These are phyloP conservation scores for Glaciozyma martinii DNA, from an alignment of 768 basidiomycete species.

Conservation along the genomic window DNA sequence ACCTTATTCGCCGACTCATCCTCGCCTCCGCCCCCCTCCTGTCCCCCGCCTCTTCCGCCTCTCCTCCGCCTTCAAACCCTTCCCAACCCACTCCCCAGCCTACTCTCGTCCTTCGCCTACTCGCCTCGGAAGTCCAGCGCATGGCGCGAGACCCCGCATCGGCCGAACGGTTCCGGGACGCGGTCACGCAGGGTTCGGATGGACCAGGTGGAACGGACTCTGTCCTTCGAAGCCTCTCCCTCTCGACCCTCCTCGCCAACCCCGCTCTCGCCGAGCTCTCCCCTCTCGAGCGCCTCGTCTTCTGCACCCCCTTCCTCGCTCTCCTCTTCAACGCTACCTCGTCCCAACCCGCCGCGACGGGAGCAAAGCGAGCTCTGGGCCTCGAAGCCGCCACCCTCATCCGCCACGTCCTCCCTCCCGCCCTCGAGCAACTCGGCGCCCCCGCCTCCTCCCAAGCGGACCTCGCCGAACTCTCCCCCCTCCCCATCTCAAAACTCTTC, in stretches of 20 bases:
- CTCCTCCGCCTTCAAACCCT: slow-evolving; percentile 45
- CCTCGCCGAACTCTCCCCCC: slow-evolving; percentile 63
- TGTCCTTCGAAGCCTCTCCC: slow-evolving; percentile 70
- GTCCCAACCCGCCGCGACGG: slow-evolving; percentile 43
- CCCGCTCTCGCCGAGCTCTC: slow-evolving; percentile 52
- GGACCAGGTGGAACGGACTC: slow-evolving; percentile 52
- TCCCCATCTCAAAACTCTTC: slow-evolving; percentile 68
- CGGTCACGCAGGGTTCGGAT: slow-evolving; percentile 60
- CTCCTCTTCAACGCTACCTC: slow-evolving; percentile 38
- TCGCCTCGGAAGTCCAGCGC: slow-evolving; percentile 78
- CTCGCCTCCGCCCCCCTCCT: slow-evolving; percentile 53
- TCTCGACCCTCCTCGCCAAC: slow-evolving; percentile 71
- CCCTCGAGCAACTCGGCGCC: slow-evolving; percentile 4
- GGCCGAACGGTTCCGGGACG: slow-evolving; percentile 82
- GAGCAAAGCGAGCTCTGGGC: slow-evolving; percentile 44
- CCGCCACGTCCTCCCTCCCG: slow-evolving; percentile 46
- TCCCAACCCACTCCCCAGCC: slow-evolving; percentile 50
- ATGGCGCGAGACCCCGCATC: slow-evolving; percentile 83
- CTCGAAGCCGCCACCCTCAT: slow-evolving; percentile 58
- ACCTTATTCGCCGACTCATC: slow-evolving; percentile 93
- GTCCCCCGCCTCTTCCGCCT: slow-evolving; percentile 48
- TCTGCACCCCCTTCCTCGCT: slow-evolving; percentile 64
- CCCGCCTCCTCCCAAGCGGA: slow-evolving; percentile 45
- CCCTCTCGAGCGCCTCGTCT: slow-evolving; percentile 67
- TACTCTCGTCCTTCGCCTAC: slow-evolving; percentile 74